phyloP scores from a whole-genome alignment of 352 stramenopile species.

The Pythium brachiatum region DNA sequence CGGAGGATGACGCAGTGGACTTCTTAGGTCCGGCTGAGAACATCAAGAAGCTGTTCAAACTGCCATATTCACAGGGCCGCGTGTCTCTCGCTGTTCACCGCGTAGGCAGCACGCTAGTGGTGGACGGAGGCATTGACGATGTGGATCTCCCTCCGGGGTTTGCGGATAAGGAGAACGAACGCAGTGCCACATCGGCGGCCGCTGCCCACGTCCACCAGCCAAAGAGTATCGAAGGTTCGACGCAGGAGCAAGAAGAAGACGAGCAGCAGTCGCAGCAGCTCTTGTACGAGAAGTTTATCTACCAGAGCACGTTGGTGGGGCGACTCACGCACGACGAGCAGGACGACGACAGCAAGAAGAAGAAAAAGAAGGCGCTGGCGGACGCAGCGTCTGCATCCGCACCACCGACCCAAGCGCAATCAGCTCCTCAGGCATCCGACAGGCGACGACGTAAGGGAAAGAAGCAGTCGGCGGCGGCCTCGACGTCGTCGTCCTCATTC shows the following conservation, averaged over 20 bases:
- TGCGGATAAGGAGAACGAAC: constrained; percentile 41
- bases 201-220: constrained; percentile 32
- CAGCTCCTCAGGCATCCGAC: background rate
- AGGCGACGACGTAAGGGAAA: constrained; percentile 2
- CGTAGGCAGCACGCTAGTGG: constrained; percentile 73
- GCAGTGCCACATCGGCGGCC: background rate
- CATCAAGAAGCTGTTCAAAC: constrained; percentile 86
- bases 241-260: constrained; percentile 39
- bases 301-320: constrained; percentile 58
- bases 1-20: constrained; percentile 68
- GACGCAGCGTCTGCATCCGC: background rate
- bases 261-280: constrained; percentile 47
- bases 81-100: constrained; percentile 84
- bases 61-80: constrained; percentile 73
- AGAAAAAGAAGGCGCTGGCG: background rate
- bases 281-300: constrained; percentile 88
- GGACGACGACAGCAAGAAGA: background rate
- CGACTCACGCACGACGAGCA: constrained; percentile 26
- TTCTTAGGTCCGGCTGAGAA: constrained; percentile 82
- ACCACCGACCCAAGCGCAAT: background rate
- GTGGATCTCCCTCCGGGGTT: constrained; percentile 67
- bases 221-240: constrained; percentile 37
- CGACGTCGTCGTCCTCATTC: constrained; percentile 15
- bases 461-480: background rate
- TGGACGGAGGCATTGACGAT: constrained; percentile 77